These are phyloP conservation scores for Diplodia scrobiculata DNA, from an alignment of 2,329 filamentous ascomycete genomes.

Conservation along the genomic window DNA sequence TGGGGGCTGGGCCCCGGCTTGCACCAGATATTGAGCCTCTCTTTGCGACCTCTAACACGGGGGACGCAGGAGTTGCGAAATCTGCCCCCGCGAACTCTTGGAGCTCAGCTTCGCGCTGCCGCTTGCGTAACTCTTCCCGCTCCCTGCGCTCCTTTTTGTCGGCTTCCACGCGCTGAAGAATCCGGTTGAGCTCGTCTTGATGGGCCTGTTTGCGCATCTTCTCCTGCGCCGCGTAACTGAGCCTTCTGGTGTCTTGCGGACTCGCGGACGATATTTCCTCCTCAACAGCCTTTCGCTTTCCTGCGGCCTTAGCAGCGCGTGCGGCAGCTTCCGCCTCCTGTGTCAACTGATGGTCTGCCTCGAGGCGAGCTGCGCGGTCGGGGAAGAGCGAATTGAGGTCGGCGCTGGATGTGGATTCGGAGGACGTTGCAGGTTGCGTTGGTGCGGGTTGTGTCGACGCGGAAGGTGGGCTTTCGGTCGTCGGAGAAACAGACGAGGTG, in stretches of 20 bases:
- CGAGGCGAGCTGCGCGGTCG: conserved; percentile 50
- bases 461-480: conserved; percentile 1
- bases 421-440: neutral
- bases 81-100: conserved; percentile 10
- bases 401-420: neutral
- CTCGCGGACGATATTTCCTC: conserved; percentile 41
- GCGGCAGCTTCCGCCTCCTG: conserved; percentile 32
- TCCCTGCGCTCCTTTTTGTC: conserved; percentile 69
- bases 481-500: neutral
- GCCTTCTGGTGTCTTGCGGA: conserved; percentile 44
- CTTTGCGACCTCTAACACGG: neutral
- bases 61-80: conserved; percentile 1
- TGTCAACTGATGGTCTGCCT: conserved; percentile 40
- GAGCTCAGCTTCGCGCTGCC: conserved; percentile 37
- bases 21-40: conserved; percentile 13
- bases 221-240: conserved; percentile 57
- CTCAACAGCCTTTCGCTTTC: conserved; percentile 50
- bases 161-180: conserved; percentile 73
- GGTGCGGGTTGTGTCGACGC: conserved; percentile 25
- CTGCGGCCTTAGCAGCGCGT: conserved; percentile 38
- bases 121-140: conserved; percentile 40
- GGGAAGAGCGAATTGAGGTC: conserved; percentile 13
- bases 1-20: conserved; percentile 37
- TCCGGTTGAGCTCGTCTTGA: conserved; percentile 67
- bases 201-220: conserved; percentile 66